phyloP scores from a whole-genome alignment of 1,139 yeast species.

The Keqinozyma sinolaborantium region DNA sequence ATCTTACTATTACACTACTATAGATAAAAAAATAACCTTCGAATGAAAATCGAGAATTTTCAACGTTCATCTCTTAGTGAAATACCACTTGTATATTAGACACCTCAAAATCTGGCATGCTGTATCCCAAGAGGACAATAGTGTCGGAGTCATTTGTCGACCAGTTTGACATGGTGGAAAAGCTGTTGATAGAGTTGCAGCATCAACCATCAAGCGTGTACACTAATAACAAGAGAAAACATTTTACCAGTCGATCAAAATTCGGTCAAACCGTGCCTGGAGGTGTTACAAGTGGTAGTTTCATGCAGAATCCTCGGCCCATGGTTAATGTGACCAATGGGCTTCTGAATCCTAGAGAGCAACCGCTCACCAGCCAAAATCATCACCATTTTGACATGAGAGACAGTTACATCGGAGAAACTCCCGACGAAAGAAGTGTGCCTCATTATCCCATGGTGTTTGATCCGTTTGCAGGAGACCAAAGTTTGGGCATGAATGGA shows the following conservation, averaged over 20 bases:
- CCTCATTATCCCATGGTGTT: slow-evolving; percentile 3
- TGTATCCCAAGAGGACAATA: slow-evolving; percentile 23
- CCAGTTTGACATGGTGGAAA: slow-evolving; percentile 31
- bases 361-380: slow-evolving; percentile 1
- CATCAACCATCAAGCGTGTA: slow-evolving; percentile 23
- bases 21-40: too few relatives aligned
- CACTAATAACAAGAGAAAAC: slow-evolving; percentile 6
- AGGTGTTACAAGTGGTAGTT: background rate
- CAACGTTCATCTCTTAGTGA: background rate
- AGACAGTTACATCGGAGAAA: background rate
- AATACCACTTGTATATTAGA: background rate
- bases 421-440: background rate
- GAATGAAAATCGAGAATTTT: background rate
- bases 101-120: background rate
- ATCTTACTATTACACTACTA: too few relatives aligned
- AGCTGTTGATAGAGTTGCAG: slow-evolving; percentile 26
- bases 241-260: background rate
- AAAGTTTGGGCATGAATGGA: slow-evolving; percentile 1
- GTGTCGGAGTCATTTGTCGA: slow-evolving; percentile 27
- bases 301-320: background rate
- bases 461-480: slow-evolving; percentile 6
- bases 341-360: background rate
- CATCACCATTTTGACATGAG: background rate
- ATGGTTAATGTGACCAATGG: background rate
- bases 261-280: slow-evolving; percentile 1